phyloP scores from a whole-genome alignment of 2,329 filamentous ascomycete species.

The Paecilomyces dactylethromorphus region DNA sequence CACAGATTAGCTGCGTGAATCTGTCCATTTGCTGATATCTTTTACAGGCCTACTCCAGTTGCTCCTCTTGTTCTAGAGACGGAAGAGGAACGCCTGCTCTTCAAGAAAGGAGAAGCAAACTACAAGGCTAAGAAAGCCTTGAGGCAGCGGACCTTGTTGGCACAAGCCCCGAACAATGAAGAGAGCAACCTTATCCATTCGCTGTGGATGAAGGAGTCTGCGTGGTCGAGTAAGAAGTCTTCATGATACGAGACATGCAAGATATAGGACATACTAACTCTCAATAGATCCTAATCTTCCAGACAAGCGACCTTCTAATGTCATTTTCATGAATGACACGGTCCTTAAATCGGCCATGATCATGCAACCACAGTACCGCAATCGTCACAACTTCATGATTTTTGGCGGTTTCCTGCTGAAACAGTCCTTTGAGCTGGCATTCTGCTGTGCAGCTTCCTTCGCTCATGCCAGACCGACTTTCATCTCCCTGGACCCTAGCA shows the following conservation, averaged over 20 bases:
- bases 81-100: conserved; percentile 58
- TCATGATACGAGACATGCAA: not conserved
- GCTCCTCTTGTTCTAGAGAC: conserved; percentile 57
- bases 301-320: conserved; percentile 50
- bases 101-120: conserved; percentile 57
- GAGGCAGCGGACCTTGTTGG: conserved; percentile 54
- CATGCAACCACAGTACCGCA: conserved; percentile 68
- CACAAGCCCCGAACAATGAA: conserved; percentile 62
- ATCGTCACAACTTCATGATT: conserved; percentile 69
- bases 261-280: not conserved
- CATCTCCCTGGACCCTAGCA: conserved; percentile 65
- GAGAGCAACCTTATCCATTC: conserved; percentile 67
- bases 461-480: conserved; percentile 64
- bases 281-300: conserved; percentile 48
- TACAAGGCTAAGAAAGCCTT: conserved; percentile 61
- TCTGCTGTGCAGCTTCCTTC: conserved; percentile 66
- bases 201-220: conserved; percentile 64
- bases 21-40: conserved; percentile 7
- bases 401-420: conserved; percentile 70
- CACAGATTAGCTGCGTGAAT: not conserved
- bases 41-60: conserved; percentile 52
- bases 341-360: conserved; percentile 61
- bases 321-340: conserved; percentile 57
- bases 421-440: conserved; percentile 69
- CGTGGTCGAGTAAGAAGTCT: conserved; percentile 49